These are phyloP conservation scores for Diaporthe aspalathi DNA, from an alignment of 2,329 filamentous ascomycete genomes.

Conservation along the genomic window DNA sequence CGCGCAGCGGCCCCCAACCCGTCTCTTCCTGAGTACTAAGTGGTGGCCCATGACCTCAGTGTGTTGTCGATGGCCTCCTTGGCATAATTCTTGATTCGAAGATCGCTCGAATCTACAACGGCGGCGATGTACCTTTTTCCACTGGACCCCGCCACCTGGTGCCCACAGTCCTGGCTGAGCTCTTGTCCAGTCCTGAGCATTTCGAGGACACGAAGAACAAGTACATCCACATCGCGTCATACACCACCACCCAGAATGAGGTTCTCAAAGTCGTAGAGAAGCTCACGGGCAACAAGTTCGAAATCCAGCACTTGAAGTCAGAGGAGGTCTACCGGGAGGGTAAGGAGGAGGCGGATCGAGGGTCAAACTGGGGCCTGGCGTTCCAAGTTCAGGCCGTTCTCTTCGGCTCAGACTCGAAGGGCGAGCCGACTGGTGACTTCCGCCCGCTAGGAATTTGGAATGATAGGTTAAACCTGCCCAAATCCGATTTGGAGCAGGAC, in stretches of 20 bases:
- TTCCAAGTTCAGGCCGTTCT: neutral
- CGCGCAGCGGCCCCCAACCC: neutral
- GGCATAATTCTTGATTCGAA: neutral
- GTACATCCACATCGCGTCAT: neutral
- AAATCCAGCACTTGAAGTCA: neutral
- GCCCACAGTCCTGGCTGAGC: neutral
- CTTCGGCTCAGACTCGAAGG: neutral
- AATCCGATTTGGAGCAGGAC: neutral
- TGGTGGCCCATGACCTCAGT: neutral
- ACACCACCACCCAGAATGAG: neutral
- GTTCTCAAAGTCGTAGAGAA: neutral
- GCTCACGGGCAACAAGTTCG: neutral
- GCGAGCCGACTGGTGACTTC: neutral
- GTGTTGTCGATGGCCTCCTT: neutral
- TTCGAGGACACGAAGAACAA: neutral
- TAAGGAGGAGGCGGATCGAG: neutral
- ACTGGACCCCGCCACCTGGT: neutral
- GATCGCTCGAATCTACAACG: neutral
- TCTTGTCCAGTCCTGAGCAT: neutral
- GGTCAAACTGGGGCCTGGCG: neutral
- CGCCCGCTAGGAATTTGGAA: neutral
- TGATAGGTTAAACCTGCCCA: neutral
- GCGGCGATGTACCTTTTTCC: neutral
- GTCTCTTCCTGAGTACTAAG: neutral
- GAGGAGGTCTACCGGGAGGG: neutral